A percentile compares a stretch with the other conserved stretches of the same genome.
phyloP scores from a whole-genome alignment of 2,329 filamentous ascomycete species.

The Macrophomina tecta region DNA sequence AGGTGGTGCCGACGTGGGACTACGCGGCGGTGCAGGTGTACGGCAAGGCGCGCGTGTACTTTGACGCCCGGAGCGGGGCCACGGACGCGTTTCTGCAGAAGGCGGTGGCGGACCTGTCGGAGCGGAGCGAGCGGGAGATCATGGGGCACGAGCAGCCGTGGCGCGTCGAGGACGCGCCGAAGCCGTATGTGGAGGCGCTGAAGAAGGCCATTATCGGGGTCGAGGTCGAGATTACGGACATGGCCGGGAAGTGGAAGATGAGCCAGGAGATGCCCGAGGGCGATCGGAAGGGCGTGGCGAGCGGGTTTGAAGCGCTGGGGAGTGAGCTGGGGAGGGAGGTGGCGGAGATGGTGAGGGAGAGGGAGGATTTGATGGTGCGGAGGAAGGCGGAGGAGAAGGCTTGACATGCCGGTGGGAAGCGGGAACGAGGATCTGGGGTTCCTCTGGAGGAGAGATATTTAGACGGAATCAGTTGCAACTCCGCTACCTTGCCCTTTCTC shows the following conservation, averaged over 20 bases:
- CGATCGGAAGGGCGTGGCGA: slow-evolving; percentile 2
- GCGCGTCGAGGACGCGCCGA: slow-evolving; percentile 64
- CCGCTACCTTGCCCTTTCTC: too few relatives aligned
- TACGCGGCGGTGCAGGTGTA: slow-evolving; percentile 71
- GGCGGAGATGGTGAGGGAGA: background rate
- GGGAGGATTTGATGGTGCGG: background rate
- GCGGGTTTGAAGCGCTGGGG: background rate
- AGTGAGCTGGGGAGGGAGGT: background rate
- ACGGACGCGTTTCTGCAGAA: slow-evolving; percentile 56
- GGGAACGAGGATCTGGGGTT: background rate
- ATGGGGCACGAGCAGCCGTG: slow-evolving; percentile 64
- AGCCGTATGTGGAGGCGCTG: slow-evolving; percentile 61
- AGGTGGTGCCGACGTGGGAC: slow-evolving; percentile 75
- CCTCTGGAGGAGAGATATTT: too few relatives aligned
- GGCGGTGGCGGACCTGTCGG: slow-evolving; percentile 61
- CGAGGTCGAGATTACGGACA: slow-evolving; percentile 33
- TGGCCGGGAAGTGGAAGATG: slow-evolving; percentile 39
- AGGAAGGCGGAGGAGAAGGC: slow-evolving; percentile 2
- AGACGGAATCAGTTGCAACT: too few relatives aligned
- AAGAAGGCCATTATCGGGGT: slow-evolving; percentile 64
- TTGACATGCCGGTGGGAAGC: background rate
- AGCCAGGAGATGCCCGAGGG: slow-evolving; percentile 27
- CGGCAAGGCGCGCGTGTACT: slow-evolving; percentile 61
- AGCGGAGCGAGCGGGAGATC: slow-evolving; percentile 57
- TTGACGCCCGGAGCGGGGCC: slow-evolving; percentile 54